Evolutionary conservation across 371 early-diverging fungal genomes (phyloP), one percentile per base, ranked within the genome.

Genomic region (Syncephalastrum sp.): DNA sequence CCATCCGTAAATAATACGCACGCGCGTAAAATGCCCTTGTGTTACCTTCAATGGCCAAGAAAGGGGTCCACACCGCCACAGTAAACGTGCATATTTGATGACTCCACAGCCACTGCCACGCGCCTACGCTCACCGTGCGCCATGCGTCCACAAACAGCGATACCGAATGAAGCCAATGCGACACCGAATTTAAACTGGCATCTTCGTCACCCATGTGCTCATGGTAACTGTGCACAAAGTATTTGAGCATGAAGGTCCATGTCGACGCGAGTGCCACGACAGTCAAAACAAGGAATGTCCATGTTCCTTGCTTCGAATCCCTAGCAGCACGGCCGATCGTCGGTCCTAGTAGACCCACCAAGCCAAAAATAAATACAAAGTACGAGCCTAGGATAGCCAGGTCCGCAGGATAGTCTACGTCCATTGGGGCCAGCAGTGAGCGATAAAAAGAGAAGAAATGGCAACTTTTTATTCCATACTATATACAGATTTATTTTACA

Each of bases 21-120:
- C 0, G 15, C 17, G 13, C 13, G 10, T 14, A 27, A 27, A 51
- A 19, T 12, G 38, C 14, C 1, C 14, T 17, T 17, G 10, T 13
- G 21, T 53, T 62, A 74, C 78, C 78, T 64, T 77, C 78, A 41
- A 77, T 60, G 2, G 75, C 75, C 8, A 77, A 51, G 24, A 77
- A 61, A 1, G 78, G 72, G 24, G 69, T 74, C 78, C 74, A 77
- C 3, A 74, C 72, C 17, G 68, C 49, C 3, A 66, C 70, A 14
- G 72, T 74, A 48, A 77, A 70, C 3, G 61, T 55, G 47, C 70
- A 72, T 8, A 77, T 43, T 50, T 74, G 78, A 43, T 74, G 71
- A 53, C 72, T 74, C 72, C 74, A 77, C 5, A 77, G 38, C 78
- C 78, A 77, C 8, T 44, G 70, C 64, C 68, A 68, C 15, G 14